Evolutionary conservation across 1,284 basidiomycete genomes (phyloP).

Genomic region (Pseudozyma thailandica): DNA sequence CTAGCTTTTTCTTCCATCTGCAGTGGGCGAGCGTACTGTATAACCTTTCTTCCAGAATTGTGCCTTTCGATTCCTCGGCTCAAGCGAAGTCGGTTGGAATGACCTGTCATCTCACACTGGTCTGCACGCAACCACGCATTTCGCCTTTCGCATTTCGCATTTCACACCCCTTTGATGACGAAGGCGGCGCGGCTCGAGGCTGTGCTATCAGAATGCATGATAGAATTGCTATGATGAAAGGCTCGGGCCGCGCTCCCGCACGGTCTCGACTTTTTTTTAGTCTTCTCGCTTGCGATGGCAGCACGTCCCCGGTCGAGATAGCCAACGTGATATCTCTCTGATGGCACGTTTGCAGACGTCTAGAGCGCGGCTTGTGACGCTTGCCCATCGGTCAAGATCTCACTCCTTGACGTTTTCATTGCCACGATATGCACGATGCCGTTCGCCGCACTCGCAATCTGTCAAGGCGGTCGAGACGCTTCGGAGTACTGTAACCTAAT

Average conservation of each 20-base stretch:
- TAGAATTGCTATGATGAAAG: no score
- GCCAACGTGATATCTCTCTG: no score
- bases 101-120: no score
- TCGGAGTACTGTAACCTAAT: background rate
- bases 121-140: background rate
- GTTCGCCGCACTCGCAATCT: background rate
- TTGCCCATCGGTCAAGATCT: no score
- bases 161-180: constrained; percentile 1
- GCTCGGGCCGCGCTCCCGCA: background rate
- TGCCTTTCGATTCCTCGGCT: background rate
- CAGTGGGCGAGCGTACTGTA: no score
- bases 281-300: background rate
- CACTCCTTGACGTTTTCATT: no score
- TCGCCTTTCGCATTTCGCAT: background rate
- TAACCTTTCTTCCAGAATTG: background rate
- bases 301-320: no score
- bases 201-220: background rate
- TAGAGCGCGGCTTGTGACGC: background rate
- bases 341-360: background rate
- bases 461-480: constrained; percentile 2
- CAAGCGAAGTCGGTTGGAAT: no score
- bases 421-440: no score
- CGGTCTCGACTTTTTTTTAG: constrained; percentile 5
- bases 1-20: no score
- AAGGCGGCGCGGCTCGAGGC: constrained; percentile 3